Base-by-base conservation (phyloP, 176 grass and related monocot genomes). In the Carex parvula region DNA sequence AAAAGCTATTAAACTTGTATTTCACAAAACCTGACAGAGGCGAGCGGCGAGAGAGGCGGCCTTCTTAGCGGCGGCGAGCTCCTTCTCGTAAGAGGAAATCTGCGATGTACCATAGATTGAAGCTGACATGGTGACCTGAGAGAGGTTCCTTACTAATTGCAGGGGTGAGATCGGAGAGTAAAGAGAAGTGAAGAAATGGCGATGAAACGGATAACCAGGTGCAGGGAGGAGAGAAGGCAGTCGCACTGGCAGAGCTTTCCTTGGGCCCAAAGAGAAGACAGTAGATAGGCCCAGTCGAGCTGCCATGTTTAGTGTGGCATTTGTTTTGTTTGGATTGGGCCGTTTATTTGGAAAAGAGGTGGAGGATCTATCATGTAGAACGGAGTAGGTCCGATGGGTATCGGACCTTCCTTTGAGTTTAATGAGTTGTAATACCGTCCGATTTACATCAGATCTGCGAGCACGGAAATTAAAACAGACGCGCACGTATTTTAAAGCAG, bases 31-130 rank as follows among this genome's bases (percentile, higher is more conserved):
- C 92, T 95, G 77, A 88, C 96, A 98, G 70, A 98, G 96, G 46
- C 88, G 87, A n/a, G 96, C 89, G 46, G 96, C 96, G 64, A 98
- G 88, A 24, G 83, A 64, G 67, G 90, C 89, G 10, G 96, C 96
- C 88, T 95, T 98, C 91, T 91, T 95, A 69, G 96, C 91, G 24
- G 96, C 93, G 14, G 93, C 91, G 64, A 98, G 88, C 87, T 98
- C 96, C 35, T 94, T 91, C 54, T 84, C 88, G 81, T 98, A 98
- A 53, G 85, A 86, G 32, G 35, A 24, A 30, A 32, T 29, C 21
- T 7, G 10, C 60, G 81, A 44, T 18, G 13, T 4, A 83, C 13
- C 13, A 5, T 63, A 67, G 4, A 5, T 3, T 22, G 79, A 81
- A 64, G 60, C 58, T 17, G 81, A 83, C 81, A 83, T 83, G 18